Evolutionary conservation across 805 yeast genomes (phyloP), one percentile per base, ranked within the genome.

Genomic region (Candida hispaniensis): DNA sequence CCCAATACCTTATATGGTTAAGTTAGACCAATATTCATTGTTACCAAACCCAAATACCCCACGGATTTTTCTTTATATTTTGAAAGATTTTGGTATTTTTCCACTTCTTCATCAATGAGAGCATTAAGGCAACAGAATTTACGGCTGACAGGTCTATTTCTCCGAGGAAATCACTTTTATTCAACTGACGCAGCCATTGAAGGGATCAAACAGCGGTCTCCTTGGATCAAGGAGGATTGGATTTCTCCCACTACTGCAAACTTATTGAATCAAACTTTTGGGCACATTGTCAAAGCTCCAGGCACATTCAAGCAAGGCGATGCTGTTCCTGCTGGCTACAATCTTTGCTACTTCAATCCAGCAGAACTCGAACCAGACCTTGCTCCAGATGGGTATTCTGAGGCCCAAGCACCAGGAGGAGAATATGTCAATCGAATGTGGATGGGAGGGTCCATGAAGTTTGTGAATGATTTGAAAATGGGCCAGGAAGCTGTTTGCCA

Each of bases 381-480:
- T 12, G 75, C 78, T 2, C 30, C 45, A 2, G 96, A 85, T 54
- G 94, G 95, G 1, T 85, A 82, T 55, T 93, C 79, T 44, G 64
- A 74, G 28, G 71, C 78, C 45, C 91, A 79, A 49, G 72, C 85
- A 1, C 93, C 93, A 0, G 47, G 54, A 1, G 46, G 52, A 1
- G 28, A 41, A 32, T 55, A 56, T 13, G 78, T 67, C 47, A 57
- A 54, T 41, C 60, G 95, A 14, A 66, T 86, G 71, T 85, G 95
- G 95, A 73, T 69, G 0, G 71, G 75, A 18, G 95, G 95, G 2
- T 54, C 63, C 14, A 58, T 85, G 19, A 51, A 55, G 14, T 69
- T 66, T 43, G 42, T 51, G 20, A 41, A 42, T 2, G 54, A 59
- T 2, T 39, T 69, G 7, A 33, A 17, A 12, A 58, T 61, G 26